Percentiles rank a stretch among this genome's conserved stretches.
phyloP scores from a whole-genome alignment of 306 rosid genomes.

The Glycine latifolia region DNA sequence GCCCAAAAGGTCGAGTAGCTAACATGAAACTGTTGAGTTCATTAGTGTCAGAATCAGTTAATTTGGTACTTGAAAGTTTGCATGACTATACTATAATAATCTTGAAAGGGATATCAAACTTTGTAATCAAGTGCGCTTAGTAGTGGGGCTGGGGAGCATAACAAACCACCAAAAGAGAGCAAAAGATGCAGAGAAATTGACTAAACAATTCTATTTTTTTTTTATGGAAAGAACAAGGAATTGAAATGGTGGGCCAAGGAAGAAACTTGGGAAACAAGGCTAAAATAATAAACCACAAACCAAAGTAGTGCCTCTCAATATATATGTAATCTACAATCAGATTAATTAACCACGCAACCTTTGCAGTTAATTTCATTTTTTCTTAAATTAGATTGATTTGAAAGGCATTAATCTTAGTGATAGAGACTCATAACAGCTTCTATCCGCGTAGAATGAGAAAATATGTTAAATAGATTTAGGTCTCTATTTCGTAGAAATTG shows the following conservation, averaged over 20 bases:
- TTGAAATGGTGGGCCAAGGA: neutral
- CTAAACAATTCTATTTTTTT: neutral
- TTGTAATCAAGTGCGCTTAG: neutral
- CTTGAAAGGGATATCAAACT: neutral
- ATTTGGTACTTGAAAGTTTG: neutral
- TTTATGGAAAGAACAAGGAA: neutral
- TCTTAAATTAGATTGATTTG: too few species aligned
- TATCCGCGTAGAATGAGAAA: neutral
- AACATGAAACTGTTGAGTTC: too few species aligned
- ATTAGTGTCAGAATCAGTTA: neutral
- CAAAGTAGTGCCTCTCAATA: too few species aligned
- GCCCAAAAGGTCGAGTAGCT: too few species aligned
- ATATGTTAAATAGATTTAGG: neutral
- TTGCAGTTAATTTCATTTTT: too few species aligned
- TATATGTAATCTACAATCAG: too few species aligned
- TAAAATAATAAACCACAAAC: too few species aligned
- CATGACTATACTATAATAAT: neutral
- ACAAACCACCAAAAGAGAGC: constrained; percentile 17
- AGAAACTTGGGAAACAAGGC: constrained; percentile 12
- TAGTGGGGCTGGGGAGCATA: constrained; percentile 45
- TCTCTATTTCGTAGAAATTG: neutral
- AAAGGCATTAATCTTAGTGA: neutral
- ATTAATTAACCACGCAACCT: too few species aligned
- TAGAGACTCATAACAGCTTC: neutral
- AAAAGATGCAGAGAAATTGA: neutral